Percentiles rank a stretch among this genome's conserved stretches.
Conservation (phyloP, 768 basidiomycete genomes). For the Tricholoma bakamatsutake region DNA sequence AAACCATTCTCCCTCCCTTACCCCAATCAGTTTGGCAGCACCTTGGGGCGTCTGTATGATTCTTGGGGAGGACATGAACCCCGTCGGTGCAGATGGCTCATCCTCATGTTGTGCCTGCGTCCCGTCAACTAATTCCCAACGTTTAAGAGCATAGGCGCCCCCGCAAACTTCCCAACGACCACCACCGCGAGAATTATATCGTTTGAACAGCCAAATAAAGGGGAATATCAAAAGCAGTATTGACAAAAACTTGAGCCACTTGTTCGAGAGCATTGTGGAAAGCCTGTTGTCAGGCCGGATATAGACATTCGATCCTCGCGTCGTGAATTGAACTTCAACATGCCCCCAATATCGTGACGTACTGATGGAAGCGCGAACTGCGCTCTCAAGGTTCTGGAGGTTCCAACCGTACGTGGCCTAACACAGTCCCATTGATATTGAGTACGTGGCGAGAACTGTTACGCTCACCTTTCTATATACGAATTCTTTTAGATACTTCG, state of each 20-base stretch:
- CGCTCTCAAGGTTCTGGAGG: constrained; percentile 32
- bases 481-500: constrained; percentile 73
- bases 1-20: constrained; percentile 77
- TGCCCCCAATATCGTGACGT: constrained; percentile 39
- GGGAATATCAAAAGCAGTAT: constrained; percentile 71
- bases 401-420: constrained; percentile 46
- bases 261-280: constrained; percentile 61
- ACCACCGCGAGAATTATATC: constrained; percentile 61
- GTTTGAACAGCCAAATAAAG: constrained; percentile 75
- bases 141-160: constrained; percentile 68
- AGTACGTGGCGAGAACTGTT: not conserved
- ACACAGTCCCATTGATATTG: not conserved
- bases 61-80: constrained; percentile 11
- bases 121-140: constrained; percentile 26
- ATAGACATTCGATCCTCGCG: constrained; percentile 42
- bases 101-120: constrained; percentile 3
- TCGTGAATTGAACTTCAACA: constrained; percentile 46
- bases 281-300: constrained; percentile 64
- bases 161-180: constrained; percentile 75
- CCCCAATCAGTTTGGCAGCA: constrained; percentile 43
- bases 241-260: constrained; percentile 65
- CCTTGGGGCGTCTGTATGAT: constrained; percentile 29
- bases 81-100: constrained; percentile 1
- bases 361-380: constrained; percentile 36
- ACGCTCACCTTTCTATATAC: constrained; percentile 56